Conservation (phyloP, 257 asterid species). For the Penstemon davidsonii region DNA sequence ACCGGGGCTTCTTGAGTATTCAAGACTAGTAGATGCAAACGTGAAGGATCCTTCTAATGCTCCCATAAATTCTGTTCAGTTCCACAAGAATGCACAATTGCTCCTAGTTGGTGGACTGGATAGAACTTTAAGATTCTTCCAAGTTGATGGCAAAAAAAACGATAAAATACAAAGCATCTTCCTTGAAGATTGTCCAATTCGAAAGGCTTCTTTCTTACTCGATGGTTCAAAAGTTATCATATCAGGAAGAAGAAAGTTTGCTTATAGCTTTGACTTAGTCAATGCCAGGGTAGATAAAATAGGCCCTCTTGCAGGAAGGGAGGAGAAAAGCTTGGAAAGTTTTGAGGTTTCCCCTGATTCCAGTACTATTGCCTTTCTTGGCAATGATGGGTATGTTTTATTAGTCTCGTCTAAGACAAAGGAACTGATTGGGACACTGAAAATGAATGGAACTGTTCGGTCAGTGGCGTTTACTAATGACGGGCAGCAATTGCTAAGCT, state of each 20-base stretch:
- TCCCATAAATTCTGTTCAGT: constrained; percentile 76
- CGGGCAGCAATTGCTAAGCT: constrained; percentile 60
- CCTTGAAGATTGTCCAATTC: constrained; percentile 78
- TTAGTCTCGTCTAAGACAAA: constrained; percentile 81
- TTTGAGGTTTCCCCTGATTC: constrained; percentile 95
- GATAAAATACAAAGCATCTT: constrained; percentile 74
- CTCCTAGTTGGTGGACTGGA: constrained; percentile 91
- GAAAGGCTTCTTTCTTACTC: constrained; percentile 80
- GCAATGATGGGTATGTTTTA: constrained; percentile 82
- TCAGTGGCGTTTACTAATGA: constrained; percentile 77
- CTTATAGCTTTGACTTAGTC: constrained; percentile 75
- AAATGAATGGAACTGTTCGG: constrained; percentile 90
- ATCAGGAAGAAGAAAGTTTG: constrained; percentile 87
- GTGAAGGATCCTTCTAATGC: constrained; percentile 59
- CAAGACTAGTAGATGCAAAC: constrained; percentile 79
- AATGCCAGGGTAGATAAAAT: constrained; percentile 69
- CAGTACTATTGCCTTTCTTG: constrained; percentile 73
- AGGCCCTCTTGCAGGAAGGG: constrained; percentile 84
- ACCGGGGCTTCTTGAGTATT: constrained; percentile 75
- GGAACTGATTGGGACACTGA: constrained; percentile 83
- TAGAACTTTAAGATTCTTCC: constrained; percentile 69
- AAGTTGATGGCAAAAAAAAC: constrained; percentile 85
- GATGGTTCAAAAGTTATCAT: constrained; percentile 88
- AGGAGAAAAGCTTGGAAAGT: constrained; percentile 87
- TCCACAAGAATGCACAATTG: constrained; percentile 83